Conservation (phyloP, 495 filamentous ascomycete species). For the Alectoria sarmentosa region DNA sequence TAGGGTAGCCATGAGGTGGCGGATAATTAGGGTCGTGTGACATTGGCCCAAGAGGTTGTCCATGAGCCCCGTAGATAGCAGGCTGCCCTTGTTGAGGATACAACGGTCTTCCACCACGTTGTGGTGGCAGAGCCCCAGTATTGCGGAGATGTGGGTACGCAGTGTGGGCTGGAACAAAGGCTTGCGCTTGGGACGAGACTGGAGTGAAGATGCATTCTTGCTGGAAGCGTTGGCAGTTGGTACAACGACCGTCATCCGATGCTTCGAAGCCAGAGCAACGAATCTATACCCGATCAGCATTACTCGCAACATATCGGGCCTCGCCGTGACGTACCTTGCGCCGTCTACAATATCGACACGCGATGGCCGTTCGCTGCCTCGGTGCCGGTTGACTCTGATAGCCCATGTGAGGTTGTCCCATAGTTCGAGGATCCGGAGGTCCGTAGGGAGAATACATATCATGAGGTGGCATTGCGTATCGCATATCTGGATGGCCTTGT, state of each 20-base stretch:
- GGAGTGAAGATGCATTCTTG: constrained; percentile 85
- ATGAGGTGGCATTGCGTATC: constrained; percentile 37
- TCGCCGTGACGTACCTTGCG: constrained; percentile 55
- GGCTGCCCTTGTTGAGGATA: constrained; percentile 34
- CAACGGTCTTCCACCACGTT: constrained; percentile 37
- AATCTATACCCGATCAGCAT: constrained; percentile 47
- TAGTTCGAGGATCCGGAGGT: constrained; percentile 36
- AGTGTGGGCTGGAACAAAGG: constrained; percentile 74
- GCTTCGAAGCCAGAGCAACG: constrained; percentile 78
- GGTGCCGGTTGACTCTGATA: constrained; percentile 62
- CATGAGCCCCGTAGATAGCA: constrained; percentile 65
- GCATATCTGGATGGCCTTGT: constrained; percentile 28
- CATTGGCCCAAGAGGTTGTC: constrained; percentile 58
- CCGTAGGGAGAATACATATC: constrained; percentile 41
- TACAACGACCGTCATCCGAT: constrained; percentile 69
- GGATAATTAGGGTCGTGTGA: constrained; percentile 43
- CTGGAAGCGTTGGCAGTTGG: constrained; percentile 72
- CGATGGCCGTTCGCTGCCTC: constrained; percentile 74
- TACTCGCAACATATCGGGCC: constrained; percentile 4
- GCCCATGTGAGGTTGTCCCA: constrained; percentile 41
- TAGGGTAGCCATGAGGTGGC: constrained; percentile 38
- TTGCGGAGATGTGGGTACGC: constrained; percentile 57
- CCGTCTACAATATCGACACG: constrained; percentile 75
- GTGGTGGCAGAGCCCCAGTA: constrained; percentile 33
- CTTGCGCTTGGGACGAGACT: constrained; percentile 74